Evolutionary conservation across 345 rosid genomes (phyloP).

Genomic region (Limnanthes douglasii): DNA sequence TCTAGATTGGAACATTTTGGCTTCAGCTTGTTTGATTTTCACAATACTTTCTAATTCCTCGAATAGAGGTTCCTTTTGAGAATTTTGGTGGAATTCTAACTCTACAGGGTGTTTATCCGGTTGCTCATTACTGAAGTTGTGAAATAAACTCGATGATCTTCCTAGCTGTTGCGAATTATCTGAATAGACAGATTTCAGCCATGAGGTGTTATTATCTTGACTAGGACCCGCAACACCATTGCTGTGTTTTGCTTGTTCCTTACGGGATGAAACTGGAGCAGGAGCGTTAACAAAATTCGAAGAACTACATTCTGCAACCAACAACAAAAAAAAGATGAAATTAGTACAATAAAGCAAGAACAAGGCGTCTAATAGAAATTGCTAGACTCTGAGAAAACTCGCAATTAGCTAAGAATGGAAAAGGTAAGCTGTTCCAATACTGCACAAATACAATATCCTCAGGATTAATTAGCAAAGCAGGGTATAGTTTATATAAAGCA

Average conservation of each 20-base stretch:
- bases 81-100: constrained; percentile 23
- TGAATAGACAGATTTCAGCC: constrained; percentile 38
- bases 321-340: constrained; percentile 4
- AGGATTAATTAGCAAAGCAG: no score
- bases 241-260: constrained; percentile 40
- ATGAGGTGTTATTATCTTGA: constrained; percentile 33
- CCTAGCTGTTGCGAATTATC: constrained; percentile 49
- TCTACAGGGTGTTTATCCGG: constrained; percentile 33
- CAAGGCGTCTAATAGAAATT: no score
- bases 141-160: constrained; percentile 34
- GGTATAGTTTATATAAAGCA: no score
- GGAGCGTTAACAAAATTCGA: constrained; percentile 20
- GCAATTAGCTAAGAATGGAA: no score
- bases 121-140: constrained; percentile 27
- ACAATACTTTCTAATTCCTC: constrained; percentile 85
- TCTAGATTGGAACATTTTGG: constrained; percentile 76
- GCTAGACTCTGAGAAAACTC: no score
- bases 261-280: constrained; percentile 21
- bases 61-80: constrained; percentile 41
- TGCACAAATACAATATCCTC: no score
- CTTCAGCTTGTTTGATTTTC: constrained; percentile 79
- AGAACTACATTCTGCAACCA: constrained; percentile 54
- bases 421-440: no score
- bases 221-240: constrained; percentile 32
- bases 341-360: no score